Conservation (phyloP, 345 rosid species). For the Viola odorata region DNA sequence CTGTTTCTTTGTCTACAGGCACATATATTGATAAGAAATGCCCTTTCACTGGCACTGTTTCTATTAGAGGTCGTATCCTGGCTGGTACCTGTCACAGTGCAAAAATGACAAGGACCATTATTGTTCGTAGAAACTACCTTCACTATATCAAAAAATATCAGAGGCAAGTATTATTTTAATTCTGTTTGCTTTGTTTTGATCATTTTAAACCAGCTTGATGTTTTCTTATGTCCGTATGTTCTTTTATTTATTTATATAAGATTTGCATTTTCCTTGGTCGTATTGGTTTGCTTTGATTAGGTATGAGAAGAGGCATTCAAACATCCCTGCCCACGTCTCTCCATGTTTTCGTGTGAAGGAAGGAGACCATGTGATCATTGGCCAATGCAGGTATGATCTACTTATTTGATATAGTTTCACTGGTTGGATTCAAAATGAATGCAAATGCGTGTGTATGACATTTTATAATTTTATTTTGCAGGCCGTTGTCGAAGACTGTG, state of each 20-base stretch:
- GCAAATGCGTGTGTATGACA: neutral
- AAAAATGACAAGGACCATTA: neutral
- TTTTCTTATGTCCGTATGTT: too few species aligned
- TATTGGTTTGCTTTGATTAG: neutral
- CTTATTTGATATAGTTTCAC: neutral
- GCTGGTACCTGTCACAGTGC: neutral
- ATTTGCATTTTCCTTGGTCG: neutral
- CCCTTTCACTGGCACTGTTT: too few species aligned
- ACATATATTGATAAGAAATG: neutral
- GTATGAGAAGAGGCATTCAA: too few species aligned
- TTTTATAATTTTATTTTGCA: slow-evolving; percentile 1
- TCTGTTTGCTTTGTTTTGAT: neutral
- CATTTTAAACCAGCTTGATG: too few species aligned
- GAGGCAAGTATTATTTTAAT: neutral
- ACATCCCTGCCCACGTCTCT: too few species aligned
- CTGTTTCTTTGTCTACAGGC: neutral
- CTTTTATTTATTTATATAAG: too few species aligned
- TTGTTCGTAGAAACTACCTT: neutral
- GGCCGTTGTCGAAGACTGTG: slow-evolving; percentile 16
- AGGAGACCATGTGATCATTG: too few species aligned
- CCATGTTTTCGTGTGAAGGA: too few species aligned
- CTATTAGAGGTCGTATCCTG: too few species aligned
- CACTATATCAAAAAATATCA: slow-evolving; percentile 1
- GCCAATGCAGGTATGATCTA: too few species aligned
- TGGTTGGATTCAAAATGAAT: neutral